Evolutionary conservation across 495 filamentous ascomycete species (phyloP).

Genomic region (Aspergillus conjunctus): DNA sequence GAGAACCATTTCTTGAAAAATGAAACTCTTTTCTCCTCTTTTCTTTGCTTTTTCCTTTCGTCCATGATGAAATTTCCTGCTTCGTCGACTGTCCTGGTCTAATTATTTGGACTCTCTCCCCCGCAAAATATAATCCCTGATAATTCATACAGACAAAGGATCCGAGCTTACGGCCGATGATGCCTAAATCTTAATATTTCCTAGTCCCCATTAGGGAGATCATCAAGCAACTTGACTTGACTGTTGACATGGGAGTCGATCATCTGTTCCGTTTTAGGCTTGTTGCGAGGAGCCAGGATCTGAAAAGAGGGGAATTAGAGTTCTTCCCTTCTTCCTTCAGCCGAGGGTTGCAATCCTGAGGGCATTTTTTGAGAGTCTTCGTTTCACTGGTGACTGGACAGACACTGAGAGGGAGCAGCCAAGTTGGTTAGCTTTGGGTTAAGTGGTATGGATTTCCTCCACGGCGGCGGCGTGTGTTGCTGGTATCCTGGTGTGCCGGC

Average conservation of each 20-base stretch:
- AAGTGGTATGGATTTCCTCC: too few relatives aligned
- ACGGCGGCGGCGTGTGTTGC: too few relatives aligned
- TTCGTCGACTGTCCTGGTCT: too few relatives aligned
- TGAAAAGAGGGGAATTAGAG: conserved; percentile 11
- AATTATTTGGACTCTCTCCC: neutral
- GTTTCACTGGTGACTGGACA: neutral
- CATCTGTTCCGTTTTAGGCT: neutral
- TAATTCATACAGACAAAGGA: neutral
- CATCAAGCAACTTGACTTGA: conserved; percentile 4
- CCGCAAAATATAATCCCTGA: too few relatives aligned
- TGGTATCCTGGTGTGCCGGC: neutral
- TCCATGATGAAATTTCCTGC: neutral
- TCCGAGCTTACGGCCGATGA: neutral
- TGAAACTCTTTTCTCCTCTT: too few relatives aligned
- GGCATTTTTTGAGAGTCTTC: neutral
- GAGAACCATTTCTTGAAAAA: too few relatives aligned
- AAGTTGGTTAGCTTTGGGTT: too few relatives aligned
- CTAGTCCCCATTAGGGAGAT: neutral
- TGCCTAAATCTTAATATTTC: neutral
- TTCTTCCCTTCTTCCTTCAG: conserved; percentile 7
- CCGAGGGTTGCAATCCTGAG: neutral
- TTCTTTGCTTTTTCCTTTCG: neutral
- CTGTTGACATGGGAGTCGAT: neutral
- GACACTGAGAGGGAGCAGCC: too few relatives aligned
- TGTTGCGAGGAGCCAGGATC: neutral